Evolutionary conservation across 2,329 filamentous ascomycete genomes (phyloP).

Genomic region (Microdochium trichocladiopsis): DNA sequence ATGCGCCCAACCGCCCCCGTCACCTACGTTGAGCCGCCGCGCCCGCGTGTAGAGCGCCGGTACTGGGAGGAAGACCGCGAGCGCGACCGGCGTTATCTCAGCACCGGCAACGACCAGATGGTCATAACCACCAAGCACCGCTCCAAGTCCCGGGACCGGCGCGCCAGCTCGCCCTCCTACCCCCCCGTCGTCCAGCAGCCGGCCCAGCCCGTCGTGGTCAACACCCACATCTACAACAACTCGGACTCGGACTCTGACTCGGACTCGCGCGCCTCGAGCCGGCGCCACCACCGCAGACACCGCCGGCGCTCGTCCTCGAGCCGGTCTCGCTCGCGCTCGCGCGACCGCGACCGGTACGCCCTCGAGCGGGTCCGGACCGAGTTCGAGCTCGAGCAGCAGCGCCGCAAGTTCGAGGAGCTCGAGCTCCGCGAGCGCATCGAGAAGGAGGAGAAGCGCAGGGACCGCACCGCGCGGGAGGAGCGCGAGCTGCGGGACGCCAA

Average conservation of each 20-base stretch:
- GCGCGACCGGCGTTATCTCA: constrained; percentile 27
- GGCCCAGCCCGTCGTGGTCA: constrained; percentile 44
- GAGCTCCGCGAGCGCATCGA: constrained; percentile 30
- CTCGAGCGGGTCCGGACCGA: constrained; percentile 18
- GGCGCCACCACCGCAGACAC: constrained; percentile 15
- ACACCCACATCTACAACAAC: constrained; percentile 46
- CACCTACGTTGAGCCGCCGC: constrained; percentile 37
- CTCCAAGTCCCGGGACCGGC: constrained; percentile 37
- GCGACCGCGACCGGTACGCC: constrained; percentile 8
- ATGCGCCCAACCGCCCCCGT: constrained; percentile 20
- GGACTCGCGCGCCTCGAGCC: constrained; percentile 25
- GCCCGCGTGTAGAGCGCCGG: constrained; percentile 25
- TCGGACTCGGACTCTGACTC: constrained; percentile 29
- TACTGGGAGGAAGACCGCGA: constrained; percentile 32
- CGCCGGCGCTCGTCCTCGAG: constrained; percentile 20
- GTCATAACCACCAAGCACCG: constrained; percentile 35
- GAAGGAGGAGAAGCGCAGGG: constrained; percentile 32
- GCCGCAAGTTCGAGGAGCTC: constrained; percentile 37
- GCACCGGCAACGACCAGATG: constrained; percentile 38
- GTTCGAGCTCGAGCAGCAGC: constrained; percentile 29
- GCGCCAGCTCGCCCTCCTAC: constrained; percentile 29
- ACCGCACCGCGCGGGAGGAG: constrained; percentile 32
- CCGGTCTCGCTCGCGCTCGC: constrained; percentile 24
- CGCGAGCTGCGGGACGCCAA: constrained; percentile 23
- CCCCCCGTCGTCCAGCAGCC: constrained; percentile 20